These are phyloP conservation scores for Eucalyptus albens DNA, from an alignment of 345 rosid species.

Conservation along the genomic window DNA sequence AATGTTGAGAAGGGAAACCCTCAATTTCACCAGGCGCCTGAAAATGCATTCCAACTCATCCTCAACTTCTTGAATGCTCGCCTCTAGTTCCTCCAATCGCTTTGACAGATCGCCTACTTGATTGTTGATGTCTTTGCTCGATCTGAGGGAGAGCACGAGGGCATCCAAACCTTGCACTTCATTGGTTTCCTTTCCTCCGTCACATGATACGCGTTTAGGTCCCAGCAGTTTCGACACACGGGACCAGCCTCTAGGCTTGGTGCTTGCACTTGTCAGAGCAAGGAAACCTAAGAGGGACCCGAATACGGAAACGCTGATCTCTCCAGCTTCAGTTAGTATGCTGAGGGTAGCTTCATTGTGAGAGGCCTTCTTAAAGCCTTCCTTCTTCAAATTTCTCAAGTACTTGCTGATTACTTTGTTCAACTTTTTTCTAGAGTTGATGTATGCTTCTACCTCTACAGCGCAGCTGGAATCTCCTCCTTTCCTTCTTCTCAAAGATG, in stretches of 20 bases:
- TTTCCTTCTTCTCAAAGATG: not conserved
- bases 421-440: not conserved
- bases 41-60: not conserved
- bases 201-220: not conserved
- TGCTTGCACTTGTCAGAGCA: not conserved
- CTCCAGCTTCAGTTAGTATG: constrained; percentile 11
- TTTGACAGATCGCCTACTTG: not conserved
- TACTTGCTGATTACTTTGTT: not conserved
- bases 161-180: not conserved
- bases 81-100: not conserved
- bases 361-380: not conserved
- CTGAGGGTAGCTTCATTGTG: not conserved
- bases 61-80: not conserved
- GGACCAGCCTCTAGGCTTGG: not conserved
- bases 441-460: not conserved
- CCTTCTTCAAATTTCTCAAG: constrained; percentile 3
- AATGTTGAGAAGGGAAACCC: not conserved
- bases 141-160: not conserved
- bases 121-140: not conserved
- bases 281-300: constrained; percentile 9
- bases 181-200: not conserved
- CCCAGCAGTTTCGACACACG: constrained; percentile 4
- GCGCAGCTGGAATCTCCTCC: not conserved
- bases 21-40: constrained; percentile 1
- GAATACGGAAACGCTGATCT: constrained; percentile 4